Evolutionary conservation across 2,329 filamentous ascomycete species (phyloP), one percentile per base, ranked within the genome.

Genomic region (Karstenula rhodostoma): DNA sequence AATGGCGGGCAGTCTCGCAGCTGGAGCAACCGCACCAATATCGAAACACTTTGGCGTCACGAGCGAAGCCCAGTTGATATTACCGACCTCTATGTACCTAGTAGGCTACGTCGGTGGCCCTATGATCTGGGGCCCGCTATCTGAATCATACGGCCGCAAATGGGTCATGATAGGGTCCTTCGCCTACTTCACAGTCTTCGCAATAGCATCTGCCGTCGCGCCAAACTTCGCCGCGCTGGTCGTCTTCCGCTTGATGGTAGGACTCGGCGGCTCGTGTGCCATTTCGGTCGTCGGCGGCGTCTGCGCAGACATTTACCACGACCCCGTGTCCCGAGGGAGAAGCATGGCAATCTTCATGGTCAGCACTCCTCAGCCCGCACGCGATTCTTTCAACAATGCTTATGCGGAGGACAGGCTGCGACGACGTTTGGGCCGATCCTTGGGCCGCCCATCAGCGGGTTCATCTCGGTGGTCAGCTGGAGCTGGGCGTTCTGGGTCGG

Each of bases 401-500:
- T 33, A 54, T 54, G 35, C 40, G 37, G 33, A 15, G 51, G 40
- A 54, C 51, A 88, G 84, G 86, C 85, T 19, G 87, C 83, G 15
- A 92, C 89, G 3, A 84, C 86, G 0, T 86, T 86, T 47, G 90
- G 90, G 0, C 89, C 88, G 0, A 81, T 91, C n/a, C 75, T 89
- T 2, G 86, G 87, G 2, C 89, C 89, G 2, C 85, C 89, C 17
- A 82, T 89, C 23, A 87, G 86, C 0, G 89, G 89, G 10, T 91
- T 85, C 75, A 84, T 86, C 42, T 81, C 86, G 0, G 82, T 81
- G 1, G 83, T 90, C 27, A 85, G 84, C 27, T 92, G 89, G 90
- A 83, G 87, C 44, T 92, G 89, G 90, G 78, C 84, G 1, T 91
- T 91, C 70, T 91, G 89, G 85, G 83, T 92, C 25, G 89, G 81